A percentile compares a stretch with the other conserved stretches of the same genome.
Conservation (phyloP, 441 rosid species). For the Capsella rubella region DNA sequence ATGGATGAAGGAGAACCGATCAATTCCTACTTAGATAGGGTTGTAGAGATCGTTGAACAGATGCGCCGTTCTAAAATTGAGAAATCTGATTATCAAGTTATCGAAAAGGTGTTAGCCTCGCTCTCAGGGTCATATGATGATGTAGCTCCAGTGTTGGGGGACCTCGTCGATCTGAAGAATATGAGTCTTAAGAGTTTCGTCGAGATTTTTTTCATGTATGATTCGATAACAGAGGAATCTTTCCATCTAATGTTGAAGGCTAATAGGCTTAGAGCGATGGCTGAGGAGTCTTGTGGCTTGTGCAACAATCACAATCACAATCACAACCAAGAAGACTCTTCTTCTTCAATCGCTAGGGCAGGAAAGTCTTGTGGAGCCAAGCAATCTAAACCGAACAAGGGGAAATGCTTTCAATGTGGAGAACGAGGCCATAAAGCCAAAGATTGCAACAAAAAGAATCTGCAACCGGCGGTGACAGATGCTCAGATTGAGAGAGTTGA, state of each 20-base stretch:
- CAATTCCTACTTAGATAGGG: neutral
- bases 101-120: slow-evolving; percentile 23
- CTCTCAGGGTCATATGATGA: neutral
- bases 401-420: slow-evolving; percentile 18
- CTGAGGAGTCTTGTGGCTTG: slow-evolving; percentile 12
- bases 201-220: neutral
- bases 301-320: slow-evolving; percentile 4
- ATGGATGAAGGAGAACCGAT: neutral
- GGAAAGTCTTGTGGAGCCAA: neutral
- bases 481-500: neutral
- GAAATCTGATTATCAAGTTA: slow-evolving; percentile 6
- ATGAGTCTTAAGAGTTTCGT: slow-evolving; percentile 10
- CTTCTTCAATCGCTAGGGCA: neutral
- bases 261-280: neutral
- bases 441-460: slow-evolving; percentile 26
- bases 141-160: neutral
- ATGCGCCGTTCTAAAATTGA: neutral
- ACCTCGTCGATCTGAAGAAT: neutral
- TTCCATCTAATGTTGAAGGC: neutral
- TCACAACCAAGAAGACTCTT: slow-evolving; percentile 2
- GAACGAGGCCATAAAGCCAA: slow-evolving; percentile 26
- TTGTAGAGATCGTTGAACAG: neutral
- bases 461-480: neutral
- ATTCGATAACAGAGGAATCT: slow-evolving; percentile 11
- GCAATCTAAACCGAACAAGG: neutral